Conservation (phyloP, 1,284 basidiomycete genomes). For the Ustilago crameri region DNA sequence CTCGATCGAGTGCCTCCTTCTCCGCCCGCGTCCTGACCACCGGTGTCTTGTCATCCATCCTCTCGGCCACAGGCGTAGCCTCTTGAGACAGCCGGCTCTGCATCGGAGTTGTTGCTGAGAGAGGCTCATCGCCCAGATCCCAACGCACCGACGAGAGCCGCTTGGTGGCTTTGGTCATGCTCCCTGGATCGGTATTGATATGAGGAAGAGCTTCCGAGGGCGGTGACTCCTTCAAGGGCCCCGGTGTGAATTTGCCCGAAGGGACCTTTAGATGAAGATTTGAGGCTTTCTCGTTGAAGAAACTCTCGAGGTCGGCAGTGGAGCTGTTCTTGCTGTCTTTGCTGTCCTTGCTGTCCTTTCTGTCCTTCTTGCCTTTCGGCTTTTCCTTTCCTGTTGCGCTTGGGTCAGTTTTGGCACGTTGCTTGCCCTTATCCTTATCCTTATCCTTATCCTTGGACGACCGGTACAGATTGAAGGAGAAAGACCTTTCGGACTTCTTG, state of each 20-base stretch:
- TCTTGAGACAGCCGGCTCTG: conserved; percentile 7
- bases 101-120: not conserved
- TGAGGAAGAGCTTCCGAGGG: conserved; percentile 22
- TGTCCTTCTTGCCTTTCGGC: conserved; percentile 11
- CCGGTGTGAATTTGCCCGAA: conserved; percentile 8
- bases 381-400: conserved; percentile 10
- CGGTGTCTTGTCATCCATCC: conserved; percentile 3
- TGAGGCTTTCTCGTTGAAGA: conserved; percentile 3
- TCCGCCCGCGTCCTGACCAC: conserved; percentile 8
- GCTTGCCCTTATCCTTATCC: conserved; percentile 14
- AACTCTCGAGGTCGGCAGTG: conserved; percentile 10
- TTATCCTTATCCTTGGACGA: conserved; percentile 28
- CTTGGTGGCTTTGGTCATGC: conserved; percentile 5
- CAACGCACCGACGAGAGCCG: conserved; percentile 42
- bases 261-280: conserved; percentile 21
- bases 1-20: conserved; percentile 23
- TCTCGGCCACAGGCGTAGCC: conserved; percentile 13
- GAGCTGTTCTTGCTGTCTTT: conserved; percentile 11
- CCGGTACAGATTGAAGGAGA: conserved; percentile 25
- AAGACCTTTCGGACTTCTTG: conserved; percentile 43
- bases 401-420: not conserved
- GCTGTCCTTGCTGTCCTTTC: conserved; percentile 3
- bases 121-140: conserved; percentile 19
- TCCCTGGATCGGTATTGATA: conserved; percentile 15
- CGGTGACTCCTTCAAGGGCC: conserved; percentile 28